phyloP scores from a whole-genome alignment of 1,284 basidiomycete species.

The Leucocoprinus gongylophorus region DNA sequence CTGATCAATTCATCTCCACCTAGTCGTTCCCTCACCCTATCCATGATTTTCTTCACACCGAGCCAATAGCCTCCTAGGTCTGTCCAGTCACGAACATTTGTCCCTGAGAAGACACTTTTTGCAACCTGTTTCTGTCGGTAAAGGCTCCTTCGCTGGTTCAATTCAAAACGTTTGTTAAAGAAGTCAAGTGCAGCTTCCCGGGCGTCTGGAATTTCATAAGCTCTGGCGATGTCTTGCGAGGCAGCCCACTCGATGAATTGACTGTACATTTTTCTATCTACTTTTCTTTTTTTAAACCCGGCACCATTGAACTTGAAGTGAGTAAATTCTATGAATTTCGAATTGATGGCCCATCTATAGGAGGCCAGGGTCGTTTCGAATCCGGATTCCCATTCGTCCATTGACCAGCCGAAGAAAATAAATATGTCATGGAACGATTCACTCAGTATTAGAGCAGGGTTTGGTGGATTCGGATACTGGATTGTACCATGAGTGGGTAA shows the following conservation, averaged over 20 bases:
- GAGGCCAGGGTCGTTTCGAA: conserved; percentile 46
- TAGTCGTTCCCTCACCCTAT: conserved; percentile 20
- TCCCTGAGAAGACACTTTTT: conserved; percentile 46
- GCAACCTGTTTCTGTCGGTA: conserved; percentile 29
- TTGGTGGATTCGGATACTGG: conserved; percentile 38
- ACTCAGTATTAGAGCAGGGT: conserved; percentile 37
- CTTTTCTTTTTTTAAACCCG: conserved; percentile 37
- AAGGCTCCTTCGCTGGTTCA: conserved; percentile 33
- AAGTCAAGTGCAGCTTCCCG: conserved; percentile 41
- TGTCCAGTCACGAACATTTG: conserved; percentile 47
- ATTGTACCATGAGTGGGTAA: not conserved
- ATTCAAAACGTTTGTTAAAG: conserved; percentile 48
- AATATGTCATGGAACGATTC: conserved; percentile 42
- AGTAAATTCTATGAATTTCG: conserved; percentile 43
- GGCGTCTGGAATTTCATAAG: conserved; percentile 15
- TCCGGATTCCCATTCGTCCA: conserved; percentile 43
- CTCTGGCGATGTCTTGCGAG: conserved; percentile 11
- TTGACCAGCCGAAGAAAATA: conserved; percentile 49
- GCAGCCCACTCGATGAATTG: conserved; percentile 48
- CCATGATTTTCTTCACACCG: conserved; percentile 25
- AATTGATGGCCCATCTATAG: conserved; percentile 51
- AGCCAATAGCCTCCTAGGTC: conserved; percentile 37
- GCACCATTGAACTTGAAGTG: conserved; percentile 29
- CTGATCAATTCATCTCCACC: conserved; percentile 23
- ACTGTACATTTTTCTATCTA: conserved; percentile 50